Evolutionary conservation across 805 yeast genomes (phyloP), one percentile per base, ranked within the genome.

Genomic region (Saccharomyces eubayanus): DNA sequence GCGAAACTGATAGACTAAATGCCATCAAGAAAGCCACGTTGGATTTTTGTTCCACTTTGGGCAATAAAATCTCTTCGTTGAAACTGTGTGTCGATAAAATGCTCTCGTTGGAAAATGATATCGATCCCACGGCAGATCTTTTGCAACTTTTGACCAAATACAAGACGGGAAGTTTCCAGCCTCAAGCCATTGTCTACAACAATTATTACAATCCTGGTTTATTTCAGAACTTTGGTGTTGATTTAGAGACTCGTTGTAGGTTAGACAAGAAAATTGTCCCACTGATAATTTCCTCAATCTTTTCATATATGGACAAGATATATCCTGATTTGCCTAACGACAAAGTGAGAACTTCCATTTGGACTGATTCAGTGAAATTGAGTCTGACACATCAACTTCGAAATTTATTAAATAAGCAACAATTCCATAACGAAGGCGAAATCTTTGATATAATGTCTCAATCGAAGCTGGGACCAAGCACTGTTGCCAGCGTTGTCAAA

Each of bases 151-250:
- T 87, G 28, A 86, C 83, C 55, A 81, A 80, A 58, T 83, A 84
- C 63, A 77, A 81, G 51, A 85, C 92, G 0, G 96, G 96, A 0
- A 74, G 77, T 46, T 89, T 86, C 69, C 74, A 79, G 49, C 96
- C 96, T 14, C 79, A 77, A 50, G 91, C 85, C 8, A 74, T 80
- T 0, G 75, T 86, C 14, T 89, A 88, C 68, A 95, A 88, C 64
- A 87, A 87, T 66, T 89, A 88, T 71, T 87, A 87, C 68, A 81
- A 83, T 57, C 78, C 87, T 5, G 80, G 82, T 48, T 77, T 83
- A 47, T 72, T 68, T 49, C 92, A 87, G 66, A 83, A 84, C 8
- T 89, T 89, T 71, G 96, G 96, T 11, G 85, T 87, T 48, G 91
- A 84, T 57, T 69, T 89, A 49, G 86, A 83, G 53, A 78, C 84